Conservation (phyloP, 768 basidiomycete species). For the Dacryopinax spathularia region DNA sequence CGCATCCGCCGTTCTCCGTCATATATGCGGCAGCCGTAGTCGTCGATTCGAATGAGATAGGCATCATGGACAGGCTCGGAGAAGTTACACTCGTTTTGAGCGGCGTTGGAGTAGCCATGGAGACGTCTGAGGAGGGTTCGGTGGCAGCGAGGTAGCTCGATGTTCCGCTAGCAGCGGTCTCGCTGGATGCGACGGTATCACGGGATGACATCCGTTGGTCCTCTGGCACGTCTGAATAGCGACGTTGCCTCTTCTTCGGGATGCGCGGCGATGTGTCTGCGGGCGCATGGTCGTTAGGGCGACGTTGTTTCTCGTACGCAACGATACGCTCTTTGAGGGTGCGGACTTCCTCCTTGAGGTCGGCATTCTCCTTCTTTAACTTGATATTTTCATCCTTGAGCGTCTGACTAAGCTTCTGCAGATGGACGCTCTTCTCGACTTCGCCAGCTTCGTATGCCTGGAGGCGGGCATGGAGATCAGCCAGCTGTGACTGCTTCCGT, state of each 20-base stretch:
- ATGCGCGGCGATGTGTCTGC: background rate
- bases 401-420: constrained; percentile 69
- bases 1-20: background rate
- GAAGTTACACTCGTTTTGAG: background rate
- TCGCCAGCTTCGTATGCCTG: constrained; percentile 83
- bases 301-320: background rate
- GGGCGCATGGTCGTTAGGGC: background rate
- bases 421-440: constrained; percentile 69
- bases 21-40: background rate
- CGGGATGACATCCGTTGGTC: background rate
- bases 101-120: background rate
- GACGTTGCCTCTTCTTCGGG: background rate
- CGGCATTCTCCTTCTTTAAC: constrained; percentile 50
- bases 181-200: background rate
- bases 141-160: background rate
- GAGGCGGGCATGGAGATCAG: constrained; percentile 73
- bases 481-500: constrained; percentile 75
- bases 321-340: constrained; percentile 12
- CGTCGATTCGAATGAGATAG: background rate
- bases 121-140: background rate
- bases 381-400: constrained; percentile 77
- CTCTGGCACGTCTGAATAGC: background rate
- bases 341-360: constrained; percentile 35
- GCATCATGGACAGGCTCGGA: background rate
- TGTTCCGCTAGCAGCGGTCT: background rate